Percentiles rank a stretch among this genome's conserved stretches.
Evolutionary conservation across 2,329 filamentous ascomycete genomes (phyloP).

Genomic region (Aspergillus bombycis): DNA sequence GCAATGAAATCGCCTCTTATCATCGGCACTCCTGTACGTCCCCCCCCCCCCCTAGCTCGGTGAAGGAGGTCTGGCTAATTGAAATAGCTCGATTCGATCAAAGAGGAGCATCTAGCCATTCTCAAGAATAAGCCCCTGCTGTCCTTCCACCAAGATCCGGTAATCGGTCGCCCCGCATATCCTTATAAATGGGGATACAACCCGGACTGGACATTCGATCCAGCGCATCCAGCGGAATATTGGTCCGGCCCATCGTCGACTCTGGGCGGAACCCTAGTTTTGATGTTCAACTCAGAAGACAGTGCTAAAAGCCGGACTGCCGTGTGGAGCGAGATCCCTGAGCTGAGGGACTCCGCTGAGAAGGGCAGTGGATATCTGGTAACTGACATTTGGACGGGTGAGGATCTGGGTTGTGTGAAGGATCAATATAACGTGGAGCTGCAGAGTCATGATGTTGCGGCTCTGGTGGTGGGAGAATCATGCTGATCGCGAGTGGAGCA

Average conservation of each 20-base stretch:
- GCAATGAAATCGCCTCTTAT: conserved; percentile 55
- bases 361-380: conserved; percentile 24
- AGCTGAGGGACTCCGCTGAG: conserved; percentile 21
- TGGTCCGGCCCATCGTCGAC: conserved; percentile 38
- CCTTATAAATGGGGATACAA: conserved; percentile 47
- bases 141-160: conserved; percentile 52
- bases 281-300: conserved; percentile 37
- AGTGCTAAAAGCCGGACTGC: conserved; percentile 27
- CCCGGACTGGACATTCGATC: conserved; percentile 38
- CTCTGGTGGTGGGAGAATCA: conserved; percentile 30
- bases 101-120: conserved; percentile 42
- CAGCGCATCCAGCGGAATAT: conserved; percentile 38
- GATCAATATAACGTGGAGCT: conserved; percentile 27
- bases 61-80: conserved; percentile 6
- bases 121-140: conserved; percentile 47
- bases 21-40: conserved; percentile 47
- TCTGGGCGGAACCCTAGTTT: conserved; percentile 31
- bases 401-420: conserved; percentile 35
- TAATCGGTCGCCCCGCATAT: conserved; percentile 46
- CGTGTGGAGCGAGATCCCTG: conserved; percentile 34
- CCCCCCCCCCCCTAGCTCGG: background rate
- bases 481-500: background rate
- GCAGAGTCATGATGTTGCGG: conserved; percentile 34
- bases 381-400: conserved; percentile 33
- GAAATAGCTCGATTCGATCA: conserved; percentile 40